phyloP scores from a whole-genome alignment of 2,329 filamentous ascomycete genomes.

The Pseudogymnoascus sp. region DNA sequence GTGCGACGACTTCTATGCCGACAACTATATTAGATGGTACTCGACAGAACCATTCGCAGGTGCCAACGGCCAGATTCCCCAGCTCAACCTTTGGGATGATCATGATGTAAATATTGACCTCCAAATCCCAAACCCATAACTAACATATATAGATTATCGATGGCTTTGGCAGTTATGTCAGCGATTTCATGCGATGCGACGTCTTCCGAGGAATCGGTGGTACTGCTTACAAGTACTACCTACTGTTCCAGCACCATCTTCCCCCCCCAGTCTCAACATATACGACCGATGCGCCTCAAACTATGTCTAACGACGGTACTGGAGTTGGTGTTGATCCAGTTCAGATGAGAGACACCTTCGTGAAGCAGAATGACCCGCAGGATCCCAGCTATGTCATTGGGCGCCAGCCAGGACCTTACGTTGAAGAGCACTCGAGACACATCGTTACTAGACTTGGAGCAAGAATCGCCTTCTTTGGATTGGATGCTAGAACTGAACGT shows the following conservation, averaged over 20 bases:
- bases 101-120: slow-evolving; percentile 63
- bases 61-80: slow-evolving; percentile 85
- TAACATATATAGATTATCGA: slow-evolving; percentile 60
- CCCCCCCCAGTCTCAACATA: slow-evolving; percentile 79
- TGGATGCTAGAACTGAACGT: slow-evolving; percentile 91
- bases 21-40: slow-evolving; percentile 84
- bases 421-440: slow-evolving; percentile 78
- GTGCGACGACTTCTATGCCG: slow-evolving; percentile 83
- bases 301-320: slow-evolving; percentile 49
- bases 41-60: slow-evolving; percentile 74
- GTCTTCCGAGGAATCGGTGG: slow-evolving; percentile 90
- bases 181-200: slow-evolving; percentile 86
- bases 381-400: slow-evolving; percentile 62
- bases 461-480: slow-evolving; percentile 73
- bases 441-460: slow-evolving; percentile 78
- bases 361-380: slow-evolving; percentile 50
- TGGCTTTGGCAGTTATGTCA: slow-evolving; percentile 87
- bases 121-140: slow-evolving; percentile 19
- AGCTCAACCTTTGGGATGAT: slow-evolving; percentile 97
- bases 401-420: slow-evolving; percentile 67
- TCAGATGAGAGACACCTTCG: slow-evolving; percentile 68
- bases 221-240: slow-evolving; percentile 93
- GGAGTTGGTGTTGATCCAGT: slow-evolving; percentile 53
- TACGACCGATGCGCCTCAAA: slow-evolving; percentile 58
- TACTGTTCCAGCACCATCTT: slow-evolving; percentile 94